Conservation (phyloP, 306 rosid species). For the Prunus persica region Prunus_persica_NCBIv2 NC_034010.1:24478001-24478500, state of each 20-base stretch:
- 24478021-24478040: background rate
- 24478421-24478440: constrained; percentile 43
- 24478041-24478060: constrained; percentile 11
- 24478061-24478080: background rate
- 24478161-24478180: constrained; percentile 44
- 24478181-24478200: constrained; percentile 86
- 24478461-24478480: constrained; percentile 50
- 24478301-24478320: constrained; percentile 50
- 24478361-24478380: constrained; percentile 88
- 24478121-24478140: constrained; percentile 46
- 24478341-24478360: constrained; percentile 69
- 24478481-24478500: constrained; percentile 81
- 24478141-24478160: constrained; percentile 45
- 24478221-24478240: constrained; percentile 89
- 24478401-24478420: constrained; percentile 52
- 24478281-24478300: constrained; percentile 52
- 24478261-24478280: constrained; percentile 97
- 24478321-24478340: constrained; percentile 60
- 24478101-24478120: background rate
- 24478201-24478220: constrained; percentile 95
- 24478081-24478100: constrained; percentile 12
- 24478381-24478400: constrained; percentile 66
- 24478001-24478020: background rate
- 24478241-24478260: constrained; percentile 79
- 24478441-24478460: constrained; percentile 34